Percentiles rank a stretch among this genome's conserved stretches.
phyloP scores from a whole-genome alignment of 2,329 filamentous ascomycete species.

The Cercospora sesami region DNA sequence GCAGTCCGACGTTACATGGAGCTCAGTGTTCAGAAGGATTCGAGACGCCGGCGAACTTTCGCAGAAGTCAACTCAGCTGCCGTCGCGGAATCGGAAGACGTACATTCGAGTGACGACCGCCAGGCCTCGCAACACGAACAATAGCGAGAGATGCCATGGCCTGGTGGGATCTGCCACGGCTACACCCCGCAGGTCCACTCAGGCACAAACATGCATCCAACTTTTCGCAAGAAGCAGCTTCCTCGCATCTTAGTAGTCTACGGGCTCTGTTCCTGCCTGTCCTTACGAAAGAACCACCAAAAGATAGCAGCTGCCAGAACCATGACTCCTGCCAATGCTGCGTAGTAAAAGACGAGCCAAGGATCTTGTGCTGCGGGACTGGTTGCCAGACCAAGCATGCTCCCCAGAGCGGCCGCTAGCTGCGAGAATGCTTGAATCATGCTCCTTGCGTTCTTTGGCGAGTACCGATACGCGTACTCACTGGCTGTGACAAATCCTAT shows the following conservation, averaged over 20 bases:
- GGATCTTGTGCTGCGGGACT: conserved; percentile 31
- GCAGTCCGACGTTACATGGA: background rate
- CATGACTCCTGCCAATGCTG: conserved; percentile 14
- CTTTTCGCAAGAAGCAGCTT: background rate
- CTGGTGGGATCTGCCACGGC: background rate
- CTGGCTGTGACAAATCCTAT: conserved; percentile 46
- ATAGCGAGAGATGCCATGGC: background rate
- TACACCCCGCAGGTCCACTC: background rate
- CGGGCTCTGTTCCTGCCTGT: background rate
- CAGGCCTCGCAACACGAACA: too few relatives aligned
- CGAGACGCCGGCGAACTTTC: background rate
- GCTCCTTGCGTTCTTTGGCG: conserved; percentile 46
- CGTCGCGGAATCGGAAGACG: background rate
- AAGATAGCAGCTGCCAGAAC: conserved; percentile 10
- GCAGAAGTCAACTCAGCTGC: background rate
- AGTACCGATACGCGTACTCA: conserved; percentile 48
- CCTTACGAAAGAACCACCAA: conserved; percentile 13
- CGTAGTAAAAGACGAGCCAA: conserved; percentile 18
- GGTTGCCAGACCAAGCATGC: conserved; percentile 37
- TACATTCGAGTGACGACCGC: too few relatives aligned
- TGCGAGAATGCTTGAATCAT: conserved; percentile 42
- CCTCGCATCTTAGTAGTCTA: background rate
- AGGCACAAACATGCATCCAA: too few relatives aligned
- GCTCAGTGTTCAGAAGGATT: background rate
- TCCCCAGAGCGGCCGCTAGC: conserved; percentile 39